Conservation (phyloP, 1,139 yeast genomes). For the Suhomyces maxii region DNA sequence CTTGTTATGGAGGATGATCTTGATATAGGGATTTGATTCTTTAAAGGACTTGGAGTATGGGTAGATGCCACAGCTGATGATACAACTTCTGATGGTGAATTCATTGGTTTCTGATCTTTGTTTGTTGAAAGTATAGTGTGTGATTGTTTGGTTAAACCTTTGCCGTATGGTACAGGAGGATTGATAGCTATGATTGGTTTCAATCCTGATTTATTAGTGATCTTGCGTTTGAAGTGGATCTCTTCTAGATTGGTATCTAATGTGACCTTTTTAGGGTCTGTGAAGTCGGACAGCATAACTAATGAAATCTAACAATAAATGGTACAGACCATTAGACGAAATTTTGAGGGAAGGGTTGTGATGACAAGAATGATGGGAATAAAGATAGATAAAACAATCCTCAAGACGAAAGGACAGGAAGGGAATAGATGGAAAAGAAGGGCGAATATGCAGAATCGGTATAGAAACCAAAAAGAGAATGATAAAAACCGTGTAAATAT, state of each 20-base stretch:
- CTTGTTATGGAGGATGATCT: constrained; percentile 22
- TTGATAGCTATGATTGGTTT: constrained; percentile 1
- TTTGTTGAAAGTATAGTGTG: neutral
- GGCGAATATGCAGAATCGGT: constrained; percentile 1
- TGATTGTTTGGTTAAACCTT: neutral
- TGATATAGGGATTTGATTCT: constrained; percentile 18
- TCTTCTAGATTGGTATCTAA: constrained; percentile 3
- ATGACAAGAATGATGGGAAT: neutral
- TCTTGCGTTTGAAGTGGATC: neutral
- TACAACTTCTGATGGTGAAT: neutral
- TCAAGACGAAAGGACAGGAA: neutral
- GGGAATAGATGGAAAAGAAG: neutral
- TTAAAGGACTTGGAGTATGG: constrained; percentile 21
- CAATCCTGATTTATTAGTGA: neutral
- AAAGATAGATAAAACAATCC: neutral
- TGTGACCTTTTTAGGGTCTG: constrained; percentile 6
- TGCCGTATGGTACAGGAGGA: constrained; percentile 2
- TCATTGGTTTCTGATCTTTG: neutral
- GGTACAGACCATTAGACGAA: neutral
- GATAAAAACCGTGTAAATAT: constrained; percentile 3
- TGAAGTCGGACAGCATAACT: constrained; percentile 4
- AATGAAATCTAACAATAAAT: neutral
- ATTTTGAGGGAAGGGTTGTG: neutral
- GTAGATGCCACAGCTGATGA: neutral
- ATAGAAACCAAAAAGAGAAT: constrained; percentile 4